Evolutionary conservation across 2,329 filamentous ascomycete species (phyloP).

Genomic region (Zymoseptoria tritici): DNA sequence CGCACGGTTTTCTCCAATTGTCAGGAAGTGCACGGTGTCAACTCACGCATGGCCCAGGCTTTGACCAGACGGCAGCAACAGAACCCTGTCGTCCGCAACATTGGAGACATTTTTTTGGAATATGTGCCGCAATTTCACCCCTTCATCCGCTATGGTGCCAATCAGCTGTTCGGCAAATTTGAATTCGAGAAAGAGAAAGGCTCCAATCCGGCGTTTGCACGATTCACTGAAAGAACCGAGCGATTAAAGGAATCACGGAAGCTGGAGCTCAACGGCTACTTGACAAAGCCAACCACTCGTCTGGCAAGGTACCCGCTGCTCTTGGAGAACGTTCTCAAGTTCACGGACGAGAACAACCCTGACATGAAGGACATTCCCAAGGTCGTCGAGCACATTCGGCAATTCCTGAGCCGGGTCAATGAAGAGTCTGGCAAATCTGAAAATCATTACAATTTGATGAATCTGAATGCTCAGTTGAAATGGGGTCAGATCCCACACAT

Average conservation of each 20-base stretch:
- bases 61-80: slow-evolving; percentile 87
- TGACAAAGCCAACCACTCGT: slow-evolving; percentile 95
- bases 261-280: slow-evolving; percentile 90
- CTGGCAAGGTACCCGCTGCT: slow-evolving; percentile 88
- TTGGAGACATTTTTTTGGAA: slow-evolving; percentile 91
- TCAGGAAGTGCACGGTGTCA: slow-evolving; percentile 88
- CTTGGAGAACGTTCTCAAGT: slow-evolving; percentile 84
- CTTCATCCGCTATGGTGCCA: slow-evolving; percentile 93
- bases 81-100: slow-evolving; percentile 74
- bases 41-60: slow-evolving; percentile 78
- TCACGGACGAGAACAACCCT: slow-evolving; percentile 79
- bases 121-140: slow-evolving; percentile 89
- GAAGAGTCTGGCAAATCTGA: slow-evolving; percentile 93
- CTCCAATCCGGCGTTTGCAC: slow-evolving; percentile 73
- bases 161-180: slow-evolving; percentile 92
- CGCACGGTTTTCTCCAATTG: slow-evolving; percentile 94
- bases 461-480: slow-evolving; percentile 83
- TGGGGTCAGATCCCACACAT: slow-evolving; percentile 87
- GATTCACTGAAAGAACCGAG: slow-evolving; percentile 95
- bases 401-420: slow-evolving; percentile 82
- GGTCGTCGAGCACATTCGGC: slow-evolving; percentile 77
- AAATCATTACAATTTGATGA: slow-evolving; percentile 91
- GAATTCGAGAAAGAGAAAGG: slow-evolving; percentile 96
- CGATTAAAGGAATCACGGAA: slow-evolving; percentile 93
- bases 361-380: slow-evolving; percentile 90